Evolutionary conservation across 225 moss, liverwort and hornwort species (phyloP).

Genomic region (Takakia lepidozioides): DNA sequence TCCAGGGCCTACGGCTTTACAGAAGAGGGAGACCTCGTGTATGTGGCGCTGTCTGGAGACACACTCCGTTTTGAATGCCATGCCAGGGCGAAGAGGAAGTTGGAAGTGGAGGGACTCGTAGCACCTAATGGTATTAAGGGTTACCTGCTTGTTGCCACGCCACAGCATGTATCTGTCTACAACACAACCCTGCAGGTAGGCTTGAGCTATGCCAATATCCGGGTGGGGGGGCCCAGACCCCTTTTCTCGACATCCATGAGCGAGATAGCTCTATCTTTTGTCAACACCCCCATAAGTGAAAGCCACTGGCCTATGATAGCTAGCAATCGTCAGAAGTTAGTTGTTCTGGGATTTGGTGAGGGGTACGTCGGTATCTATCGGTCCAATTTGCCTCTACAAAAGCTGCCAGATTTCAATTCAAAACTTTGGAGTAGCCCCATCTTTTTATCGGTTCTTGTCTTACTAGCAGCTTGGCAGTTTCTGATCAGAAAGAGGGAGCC

Average conservation of each 20-base stretch:
- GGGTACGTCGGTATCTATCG: constrained; percentile 86
- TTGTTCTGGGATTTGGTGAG: constrained; percentile 72
- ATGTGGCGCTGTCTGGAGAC: constrained; percentile 79
- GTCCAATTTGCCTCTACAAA: constrained; percentile 64
- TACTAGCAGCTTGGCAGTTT: constrained; percentile 70
- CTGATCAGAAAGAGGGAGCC: constrained; percentile 58
- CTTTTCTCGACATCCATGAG: constrained; percentile 60
- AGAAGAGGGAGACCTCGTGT: constrained; percentile 65
- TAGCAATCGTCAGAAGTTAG: constrained; percentile 78
- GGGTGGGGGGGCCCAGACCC: constrained; percentile 65
- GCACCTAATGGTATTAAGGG: constrained; percentile 70
- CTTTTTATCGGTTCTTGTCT: constrained; percentile 47
- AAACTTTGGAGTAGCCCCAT: constrained; percentile 85
- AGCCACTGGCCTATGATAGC: constrained; percentile 68
- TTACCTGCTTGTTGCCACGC: constrained; percentile 62
- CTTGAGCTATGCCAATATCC: constrained; percentile 65
- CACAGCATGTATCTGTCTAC: constrained; percentile 56
- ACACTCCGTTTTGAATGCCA: constrained; percentile 80
- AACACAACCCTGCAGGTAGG: constrained; percentile 78
- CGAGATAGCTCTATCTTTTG: constrained; percentile 66
- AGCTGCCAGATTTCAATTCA: constrained; percentile 59
- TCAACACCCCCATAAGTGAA: constrained; percentile 41
- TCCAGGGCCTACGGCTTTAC: constrained; percentile 84
- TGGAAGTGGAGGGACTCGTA: constrained; percentile 59
- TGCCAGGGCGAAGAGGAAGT: constrained; percentile 65